Percentiles rank a stretch among this genome's conserved stretches.
Conservation (phyloP, 2,329 filamentous ascomycete species). For the Bipolaris victoriae region DNA sequence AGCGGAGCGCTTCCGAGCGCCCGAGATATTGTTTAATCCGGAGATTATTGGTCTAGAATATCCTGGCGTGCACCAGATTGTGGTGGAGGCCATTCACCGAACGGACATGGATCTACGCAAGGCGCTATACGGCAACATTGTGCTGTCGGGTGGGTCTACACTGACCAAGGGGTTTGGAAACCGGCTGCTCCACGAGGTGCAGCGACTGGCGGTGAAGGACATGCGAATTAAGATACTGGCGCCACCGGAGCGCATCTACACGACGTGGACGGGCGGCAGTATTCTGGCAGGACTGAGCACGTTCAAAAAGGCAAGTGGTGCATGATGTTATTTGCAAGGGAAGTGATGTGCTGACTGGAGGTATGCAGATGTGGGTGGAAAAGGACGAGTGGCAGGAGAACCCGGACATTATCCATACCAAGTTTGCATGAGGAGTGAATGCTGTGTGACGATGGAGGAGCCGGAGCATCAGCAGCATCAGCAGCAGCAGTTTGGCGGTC, state of each 20-base stretch:
- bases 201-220: constrained; percentile 93
- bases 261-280: constrained; percentile 98
- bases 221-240: constrained; percentile 99
- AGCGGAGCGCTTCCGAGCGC: constrained; percentile 90
- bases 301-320: constrained; percentile 83
- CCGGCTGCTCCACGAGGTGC: constrained; percentile 87
- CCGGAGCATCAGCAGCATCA: background rate
- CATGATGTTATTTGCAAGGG: constrained; percentile 5
- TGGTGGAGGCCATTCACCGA: constrained; percentile 92
- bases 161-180: constrained; percentile 97
- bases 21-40: constrained; percentile 96
- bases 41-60: constrained; percentile 97
- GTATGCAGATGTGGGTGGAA: constrained; percentile 93
- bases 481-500: constrained; percentile 28
- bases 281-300: constrained; percentile 96
- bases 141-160: constrained; percentile 93
- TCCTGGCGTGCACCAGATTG: constrained; percentile 95
- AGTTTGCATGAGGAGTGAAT: constrained; percentile 71
- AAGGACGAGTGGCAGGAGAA: constrained; percentile 99
- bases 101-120: constrained; percentile 97
- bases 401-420: constrained; percentile 97
- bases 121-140: constrained; percentile 92
- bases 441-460: constrained; percentile 39
- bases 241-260: constrained; percentile 96
- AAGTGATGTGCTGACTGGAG: constrained; percentile 35